Conservation (phyloP, 352 stramenopile genomes). For the Pythium utonaiense region DNA sequence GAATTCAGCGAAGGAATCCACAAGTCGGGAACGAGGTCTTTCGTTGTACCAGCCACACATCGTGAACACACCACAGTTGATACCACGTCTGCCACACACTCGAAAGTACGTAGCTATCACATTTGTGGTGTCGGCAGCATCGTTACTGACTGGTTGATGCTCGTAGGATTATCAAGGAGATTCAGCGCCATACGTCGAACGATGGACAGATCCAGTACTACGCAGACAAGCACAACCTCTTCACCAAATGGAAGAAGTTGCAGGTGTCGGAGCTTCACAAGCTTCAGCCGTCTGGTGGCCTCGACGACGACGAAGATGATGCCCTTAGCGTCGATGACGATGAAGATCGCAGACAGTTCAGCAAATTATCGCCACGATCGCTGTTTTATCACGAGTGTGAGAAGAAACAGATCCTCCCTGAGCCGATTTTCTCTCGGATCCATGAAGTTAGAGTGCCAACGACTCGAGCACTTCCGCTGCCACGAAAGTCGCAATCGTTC, state of each 20-base stretch:
- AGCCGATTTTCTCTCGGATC: constrained; percentile 71
- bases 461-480: constrained; percentile 5
- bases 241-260: constrained; percentile 72
- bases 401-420: constrained; percentile 52
- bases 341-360: constrained; percentile 21
- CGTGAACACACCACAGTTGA: constrained; percentile 32
- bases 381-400: constrained; percentile 67
- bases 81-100: constrained; percentile 54
- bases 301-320: constrained; percentile 9
- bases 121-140: not conserved
- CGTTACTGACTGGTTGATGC: not conserved
- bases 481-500: constrained; percentile 28
- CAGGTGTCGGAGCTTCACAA: constrained; percentile 56
- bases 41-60: constrained; percentile 32
- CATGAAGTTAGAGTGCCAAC: constrained; percentile 28
- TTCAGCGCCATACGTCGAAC: constrained; percentile 48
- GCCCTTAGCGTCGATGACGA: too few species aligned
- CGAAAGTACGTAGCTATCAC: constrained; percentile 39
- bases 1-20: not conserved
- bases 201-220: constrained; percentile 66
- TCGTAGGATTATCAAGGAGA: constrained; percentile 54
- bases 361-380: constrained; percentile 52
- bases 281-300: not conserved
- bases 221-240: constrained; percentile 66
- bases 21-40: constrained; percentile 10